Percentiles rank a stretch among this genome's conserved stretches.
Evolutionary conservation across 1,284 basidiomycete genomes (phyloP).

Genomic region (Ustilago nuda): DNA sequence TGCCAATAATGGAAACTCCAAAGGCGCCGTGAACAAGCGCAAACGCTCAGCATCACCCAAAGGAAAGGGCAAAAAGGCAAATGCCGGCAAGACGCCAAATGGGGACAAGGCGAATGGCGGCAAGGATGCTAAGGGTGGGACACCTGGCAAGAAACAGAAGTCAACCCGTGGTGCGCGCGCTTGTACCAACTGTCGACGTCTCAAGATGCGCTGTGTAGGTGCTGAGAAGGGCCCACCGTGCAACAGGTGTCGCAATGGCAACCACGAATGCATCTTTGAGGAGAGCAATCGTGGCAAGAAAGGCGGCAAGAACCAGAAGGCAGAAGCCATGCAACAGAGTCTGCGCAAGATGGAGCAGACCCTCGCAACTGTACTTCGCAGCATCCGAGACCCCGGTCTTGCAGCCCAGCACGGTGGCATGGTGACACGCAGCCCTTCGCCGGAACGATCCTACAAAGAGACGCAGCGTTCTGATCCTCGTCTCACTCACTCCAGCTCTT

Average conservation of each 20-base stretch:
- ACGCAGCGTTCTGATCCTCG: slow-evolving; percentile 24
- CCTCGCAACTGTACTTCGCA: slow-evolving; percentile 61
- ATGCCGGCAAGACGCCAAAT: slow-evolving; percentile 19
- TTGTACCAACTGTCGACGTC: slow-evolving; percentile 90
- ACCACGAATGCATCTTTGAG: slow-evolving; percentile 67
- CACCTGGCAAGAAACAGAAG: slow-evolving; percentile 60
- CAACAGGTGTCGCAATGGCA: slow-evolving; percentile 73
- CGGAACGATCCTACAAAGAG: slow-evolving; percentile 20
- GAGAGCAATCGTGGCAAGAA: slow-evolving; percentile 68
- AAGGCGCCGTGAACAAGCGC: slow-evolving; percentile 13
- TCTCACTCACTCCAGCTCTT: slow-evolving; percentile 38
- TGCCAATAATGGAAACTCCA: slow-evolving; percentile 18
- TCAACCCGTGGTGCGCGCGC: slow-evolving; percentile 74
- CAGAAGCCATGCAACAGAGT: slow-evolving; percentile 64
- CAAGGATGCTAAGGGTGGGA: slow-evolving; percentile 23
- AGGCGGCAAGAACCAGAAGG: slow-evolving; percentile 64
- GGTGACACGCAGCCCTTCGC: slow-evolving; percentile 51
- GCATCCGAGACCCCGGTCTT: slow-evolving; percentile 58
- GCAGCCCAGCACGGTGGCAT: slow-evolving; percentile 53
- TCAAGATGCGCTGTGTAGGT: slow-evolving; percentile 98
- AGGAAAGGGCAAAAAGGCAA: slow-evolving; percentile 31
- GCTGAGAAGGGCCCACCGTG: slow-evolving; percentile 91
- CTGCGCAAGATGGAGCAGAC: slow-evolving; percentile 68
- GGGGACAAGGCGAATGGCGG: slow-evolving; percentile 22
- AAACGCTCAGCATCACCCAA: slow-evolving; percentile 15